Conservation (phyloP, 106 monocot genomes). For the Dendrobium nobile region DNA sequence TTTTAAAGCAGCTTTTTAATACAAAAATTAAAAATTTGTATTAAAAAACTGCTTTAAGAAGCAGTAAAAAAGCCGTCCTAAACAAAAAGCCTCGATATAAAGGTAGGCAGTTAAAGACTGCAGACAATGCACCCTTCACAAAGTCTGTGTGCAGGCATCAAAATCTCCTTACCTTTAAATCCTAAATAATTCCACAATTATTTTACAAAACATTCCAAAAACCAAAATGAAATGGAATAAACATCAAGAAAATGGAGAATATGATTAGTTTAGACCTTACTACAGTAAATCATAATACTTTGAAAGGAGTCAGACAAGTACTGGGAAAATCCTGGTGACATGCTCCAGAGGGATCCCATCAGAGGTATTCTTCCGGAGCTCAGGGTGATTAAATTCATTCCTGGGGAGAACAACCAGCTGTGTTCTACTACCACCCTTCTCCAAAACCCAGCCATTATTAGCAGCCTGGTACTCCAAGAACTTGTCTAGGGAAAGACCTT, state of each 20-base stretch:
- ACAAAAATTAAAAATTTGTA: too few relatives aligned
- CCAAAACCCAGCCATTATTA: conserved; percentile 76
- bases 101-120: too few relatives aligned
- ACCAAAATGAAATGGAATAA: background rate
- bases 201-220: background rate
- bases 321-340: conserved; percentile 69
- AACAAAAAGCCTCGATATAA: too few relatives aligned
- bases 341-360: conserved; percentile 78
- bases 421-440: conserved; percentile 40
- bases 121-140: too few relatives aligned
- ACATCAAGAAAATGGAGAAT: too few relatives aligned
- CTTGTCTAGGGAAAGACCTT: conserved; percentile 78
- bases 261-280: too few relatives aligned
- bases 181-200: background rate
- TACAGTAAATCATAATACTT: too few relatives aligned
- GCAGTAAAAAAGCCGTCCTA: too few relatives aligned
- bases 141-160: too few relatives aligned
- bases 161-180: too few relatives aligned
- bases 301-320: conserved; percentile 42
- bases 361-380: conserved; percentile 66
- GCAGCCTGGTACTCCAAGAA: conserved; percentile 80
- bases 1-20: too few relatives aligned
- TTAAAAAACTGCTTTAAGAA: too few relatives aligned
- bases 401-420: conserved; percentile 65
- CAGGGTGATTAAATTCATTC: conserved; percentile 87